Conservation (phyloP, 2,329 filamentous ascomycete species). For the Phoma sp. region DNA sequence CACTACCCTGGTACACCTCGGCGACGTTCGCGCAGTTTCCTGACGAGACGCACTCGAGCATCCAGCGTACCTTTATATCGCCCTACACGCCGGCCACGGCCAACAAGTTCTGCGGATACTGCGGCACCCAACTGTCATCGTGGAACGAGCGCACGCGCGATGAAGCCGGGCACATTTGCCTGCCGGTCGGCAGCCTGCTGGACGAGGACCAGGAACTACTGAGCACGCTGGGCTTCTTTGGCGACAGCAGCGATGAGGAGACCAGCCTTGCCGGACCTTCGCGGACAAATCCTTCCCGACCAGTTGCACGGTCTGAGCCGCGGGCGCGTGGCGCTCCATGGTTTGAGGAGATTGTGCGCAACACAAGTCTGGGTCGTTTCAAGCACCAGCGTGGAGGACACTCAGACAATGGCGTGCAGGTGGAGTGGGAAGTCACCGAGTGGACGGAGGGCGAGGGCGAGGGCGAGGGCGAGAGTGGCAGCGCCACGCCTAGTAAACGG, state of each 20-base stretch:
- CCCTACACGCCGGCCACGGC: slow-evolving; percentile 56
- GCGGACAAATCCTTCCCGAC: slow-evolving; percentile 17
- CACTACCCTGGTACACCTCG: slow-evolving; percentile 80
- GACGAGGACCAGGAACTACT: slow-evolving; percentile 75
- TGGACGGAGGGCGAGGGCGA: slow-evolving; percentile 55
- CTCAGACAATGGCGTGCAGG: slow-evolving; percentile 68
- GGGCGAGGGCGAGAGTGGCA: slow-evolving; percentile 45
- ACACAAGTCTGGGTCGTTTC: slow-evolving; percentile 74
- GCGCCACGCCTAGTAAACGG: slow-evolving; percentile 38
- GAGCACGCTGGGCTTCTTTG: slow-evolving; percentile 76
- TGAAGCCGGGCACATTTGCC: slow-evolving; percentile 79
- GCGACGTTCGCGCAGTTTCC: slow-evolving; percentile 77
- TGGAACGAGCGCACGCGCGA: slow-evolving; percentile 77
- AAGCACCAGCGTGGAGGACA: slow-evolving; percentile 68
- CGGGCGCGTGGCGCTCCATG: slow-evolving; percentile 72
- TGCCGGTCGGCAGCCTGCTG: slow-evolving; percentile 80
- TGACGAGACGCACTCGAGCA: slow-evolving; percentile 67
- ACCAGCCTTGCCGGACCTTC: slow-evolving; percentile 25
- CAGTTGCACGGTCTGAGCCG: slow-evolving; percentile 31
- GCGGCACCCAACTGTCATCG: slow-evolving; percentile 82
- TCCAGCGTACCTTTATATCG: slow-evolving; percentile 55
- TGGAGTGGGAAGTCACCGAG: slow-evolving; percentile 88
- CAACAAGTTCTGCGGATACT: slow-evolving; percentile 85
- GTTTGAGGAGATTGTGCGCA: slow-evolving; percentile 83
- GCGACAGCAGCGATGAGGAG: slow-evolving; percentile 40